Evolutionary conservation across 208 protist genomes (phyloP), one percentile per base, ranked within the genome.

Genomic region (Leishmania braziliensis): DNA sequence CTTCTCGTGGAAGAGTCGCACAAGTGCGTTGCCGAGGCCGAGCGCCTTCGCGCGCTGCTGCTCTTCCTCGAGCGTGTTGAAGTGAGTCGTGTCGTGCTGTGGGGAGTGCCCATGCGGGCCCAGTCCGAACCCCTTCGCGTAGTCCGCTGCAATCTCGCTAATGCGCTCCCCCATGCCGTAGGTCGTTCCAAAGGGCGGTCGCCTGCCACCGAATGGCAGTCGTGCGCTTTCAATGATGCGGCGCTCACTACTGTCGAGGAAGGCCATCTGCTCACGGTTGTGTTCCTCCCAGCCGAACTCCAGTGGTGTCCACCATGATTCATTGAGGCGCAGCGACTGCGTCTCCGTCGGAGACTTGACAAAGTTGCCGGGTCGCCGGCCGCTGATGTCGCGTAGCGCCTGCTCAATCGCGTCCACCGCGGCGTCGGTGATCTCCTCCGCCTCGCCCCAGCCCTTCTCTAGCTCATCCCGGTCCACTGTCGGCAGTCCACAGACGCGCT

Each of bases 391-490:
- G 43, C 94, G 90, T 68, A 98, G 81, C 16, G 92, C 92, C 82
- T 98, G 95, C 85, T 98, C 95, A 74, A 97, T 92, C 6, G 89
- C 91, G 43, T 78, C 63, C 72, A 97, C 88, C 78, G 97, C 94
- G 16, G 86, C 87, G 77, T 95, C 88, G 18, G 73, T 82, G n/a
- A 97, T 87, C 14, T 85, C 81, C 48, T 92, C 90, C 54, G 88
- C 90, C 53, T 88, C 85, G 75, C 87, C 89, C 91, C 93, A 96
- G 36, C 93, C 95, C 48, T 90, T 90, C 84, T 96, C 90, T 53
- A 98, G 82, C 87, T 98, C 95, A 75, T 96, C 83, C 43, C 94
- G 93, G 86, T 98, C 95, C 20, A 97, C 94, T 23, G 93, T 93
- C 39, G 95, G 95, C 60, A 97, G 79, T 5, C 94, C 94, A 53